A percentile compares a stretch with the other conserved stretches of the same genome.
Evolutionary conservation across 2,329 filamentous ascomycete genomes (phyloP).

Genomic region (Colletotrichum siamense): DNA sequence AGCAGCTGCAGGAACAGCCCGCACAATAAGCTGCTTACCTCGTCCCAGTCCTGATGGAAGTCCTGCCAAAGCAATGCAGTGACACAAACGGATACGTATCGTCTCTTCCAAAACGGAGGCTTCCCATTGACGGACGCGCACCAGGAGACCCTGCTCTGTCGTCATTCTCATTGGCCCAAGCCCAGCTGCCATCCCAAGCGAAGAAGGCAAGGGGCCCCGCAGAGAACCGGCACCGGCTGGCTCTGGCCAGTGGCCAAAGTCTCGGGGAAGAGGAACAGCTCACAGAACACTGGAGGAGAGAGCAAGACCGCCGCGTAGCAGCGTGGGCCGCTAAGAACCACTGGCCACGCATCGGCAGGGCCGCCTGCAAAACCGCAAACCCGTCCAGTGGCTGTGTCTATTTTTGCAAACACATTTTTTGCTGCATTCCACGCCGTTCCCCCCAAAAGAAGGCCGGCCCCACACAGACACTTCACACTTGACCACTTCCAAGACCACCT

Average conservation of each 20-base stretch:
- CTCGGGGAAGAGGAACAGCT: background rate
- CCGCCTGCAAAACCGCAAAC: background rate
- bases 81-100: background rate
- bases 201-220: background rate
- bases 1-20: background rate
- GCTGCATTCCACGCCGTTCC: background rate
- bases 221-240: background rate
- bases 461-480: background rate
- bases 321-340: background rate
- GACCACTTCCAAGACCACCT: background rate
- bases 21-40: background rate
- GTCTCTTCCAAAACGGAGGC: background rate
- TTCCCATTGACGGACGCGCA: background rate
- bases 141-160: background rate
- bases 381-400: constrained; percentile 16
- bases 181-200: constrained; percentile 7
- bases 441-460: background rate
- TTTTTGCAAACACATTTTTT: constrained; percentile 7
- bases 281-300: background rate
- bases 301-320: background rate
- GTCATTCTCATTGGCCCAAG: background rate
- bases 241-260: background rate
- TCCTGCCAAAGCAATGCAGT: background rate
- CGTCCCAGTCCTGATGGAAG: background rate
- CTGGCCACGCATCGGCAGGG: background rate